Base-by-base conservation (phyloP, 495 filamentous ascomycete genomes). In the Pyronema domesticum region DNA sequence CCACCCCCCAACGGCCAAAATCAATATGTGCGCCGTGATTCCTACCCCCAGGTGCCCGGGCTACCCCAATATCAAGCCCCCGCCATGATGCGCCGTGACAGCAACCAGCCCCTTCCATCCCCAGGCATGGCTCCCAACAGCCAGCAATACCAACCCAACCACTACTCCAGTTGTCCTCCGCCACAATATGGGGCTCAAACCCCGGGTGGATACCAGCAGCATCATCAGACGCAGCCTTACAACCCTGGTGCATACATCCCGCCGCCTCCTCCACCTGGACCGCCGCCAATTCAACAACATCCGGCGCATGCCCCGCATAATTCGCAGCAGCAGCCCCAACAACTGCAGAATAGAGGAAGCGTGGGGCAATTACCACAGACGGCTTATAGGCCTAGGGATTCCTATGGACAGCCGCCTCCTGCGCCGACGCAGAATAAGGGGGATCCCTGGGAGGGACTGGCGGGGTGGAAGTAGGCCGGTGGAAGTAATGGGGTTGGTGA, bases 241-340 rank as follows among this genome's bases (percentile, higher is more conserved):
- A 73, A 89, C 58, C 86, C 86, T 35, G 77, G 79, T 14, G 87
- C 87, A 14, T 95, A 94, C 66, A 78, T 94, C 37, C 89, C 89
- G 0, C 89, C 89, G 0, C 89, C 89, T 7, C 89, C 89, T 15
- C 89, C 89, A 0, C 85, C 83, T 3, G 84, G 82, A 10, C 86
- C 85, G 7, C 82, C 85, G 37, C 83, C 85, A 2, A 30, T 30
- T 30, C 23, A 30, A 5, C 23, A 30, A 30, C 23, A 30, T 30
- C 23, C 23, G 1, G 23, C 23, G 2, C 23, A 30, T 30, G 23
- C 23, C 2, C 23, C 1, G 5, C 23, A 30, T 30, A 30, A 30
- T 30, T 5, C 1, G 5, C 39, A 70, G 79, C 42, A 80, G 82
- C n/a, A n/a, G n/a, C n/a, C n/a, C n/a, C n/a, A n/a, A n/a, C n/a